phyloP scores from a whole-genome alignment of 2,329 filamentous ascomycete genomes.

The Botrytis pseudocinerea region DNA sequence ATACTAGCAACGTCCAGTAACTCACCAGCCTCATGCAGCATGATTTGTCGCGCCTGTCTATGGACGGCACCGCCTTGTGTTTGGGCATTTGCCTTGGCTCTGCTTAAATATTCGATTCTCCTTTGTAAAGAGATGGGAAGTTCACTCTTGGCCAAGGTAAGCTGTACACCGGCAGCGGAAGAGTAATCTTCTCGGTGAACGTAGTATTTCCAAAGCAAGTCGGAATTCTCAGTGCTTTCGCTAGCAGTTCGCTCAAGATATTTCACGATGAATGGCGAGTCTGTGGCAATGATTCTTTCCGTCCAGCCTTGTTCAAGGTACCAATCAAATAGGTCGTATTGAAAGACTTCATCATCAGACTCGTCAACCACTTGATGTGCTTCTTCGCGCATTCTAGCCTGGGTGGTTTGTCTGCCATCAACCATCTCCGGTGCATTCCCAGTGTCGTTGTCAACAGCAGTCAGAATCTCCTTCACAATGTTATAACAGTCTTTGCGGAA shows the following conservation, averaged over 20 bases:
- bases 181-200: slow-evolving; percentile 81
- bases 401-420: slow-evolving; percentile 75
- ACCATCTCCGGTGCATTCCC: slow-evolving; percentile 68
- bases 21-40: slow-evolving; percentile 82
- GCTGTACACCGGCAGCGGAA: slow-evolving; percentile 84
- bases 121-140: slow-evolving; percentile 79
- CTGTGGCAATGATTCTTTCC: slow-evolving; percentile 80
- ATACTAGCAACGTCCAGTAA: slow-evolving; percentile 91
- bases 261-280: slow-evolving; percentile 80
- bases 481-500: slow-evolving; percentile 79
- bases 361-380: slow-evolving; percentile 88
- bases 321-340: slow-evolving; percentile 97
- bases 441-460: slow-evolving; percentile 72
- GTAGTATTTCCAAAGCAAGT: slow-evolving; percentile 91
- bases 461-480: slow-evolving; percentile 80
- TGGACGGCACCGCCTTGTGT: slow-evolving; percentile 76
- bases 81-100: slow-evolving; percentile 89
- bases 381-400: slow-evolving; percentile 78
- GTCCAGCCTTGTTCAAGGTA: slow-evolving; percentile 84
- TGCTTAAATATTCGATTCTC: slow-evolving; percentile 84
- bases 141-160: slow-evolving; percentile 77
- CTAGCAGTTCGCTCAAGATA: slow-evolving; percentile 79
- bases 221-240: slow-evolving; percentile 74
- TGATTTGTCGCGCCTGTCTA: slow-evolving; percentile 77
- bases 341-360: slow-evolving; percentile 90